Conservation (phyloP, 352 stramenopile genomes). For the Blastocystis sp. region DNA sequence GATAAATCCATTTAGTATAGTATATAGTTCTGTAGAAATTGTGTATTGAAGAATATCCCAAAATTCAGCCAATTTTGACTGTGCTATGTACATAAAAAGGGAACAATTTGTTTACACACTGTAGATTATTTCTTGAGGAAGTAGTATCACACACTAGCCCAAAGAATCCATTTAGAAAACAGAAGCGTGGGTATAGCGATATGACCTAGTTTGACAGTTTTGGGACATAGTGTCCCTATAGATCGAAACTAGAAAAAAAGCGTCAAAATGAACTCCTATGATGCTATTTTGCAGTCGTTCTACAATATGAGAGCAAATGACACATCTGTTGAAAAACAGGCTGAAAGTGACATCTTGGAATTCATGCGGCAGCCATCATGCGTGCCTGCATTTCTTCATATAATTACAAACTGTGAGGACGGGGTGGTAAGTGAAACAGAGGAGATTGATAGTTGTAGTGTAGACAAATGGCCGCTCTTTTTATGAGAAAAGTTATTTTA, state of each 20-base stretch:
- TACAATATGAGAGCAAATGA: constrained; percentile 26
- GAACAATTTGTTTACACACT: neutral
- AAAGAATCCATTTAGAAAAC: too few species aligned
- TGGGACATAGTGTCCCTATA: too few species aligned
- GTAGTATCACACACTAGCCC: too few species aligned
- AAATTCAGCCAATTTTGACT: neutral
- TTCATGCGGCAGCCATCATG: constrained; percentile 5
- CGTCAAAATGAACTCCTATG: neutral
- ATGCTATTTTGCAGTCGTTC: neutral
- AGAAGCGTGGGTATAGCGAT: too few species aligned
- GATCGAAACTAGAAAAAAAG: too few species aligned
- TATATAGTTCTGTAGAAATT: neutral
- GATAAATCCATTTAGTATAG: neutral
- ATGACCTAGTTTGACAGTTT: too few species aligned
- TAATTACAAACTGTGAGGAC: constrained; percentile 12
- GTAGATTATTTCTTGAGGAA: too few species aligned
- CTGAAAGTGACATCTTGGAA: constrained; percentile 10
- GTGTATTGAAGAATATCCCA: neutral
- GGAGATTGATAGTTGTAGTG: neutral
- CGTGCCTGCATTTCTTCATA: constrained; percentile 10
- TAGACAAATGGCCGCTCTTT: constrained; percentile 46
- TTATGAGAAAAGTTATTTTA: constrained; percentile 25
- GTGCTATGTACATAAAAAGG: neutral
- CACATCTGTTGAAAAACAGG: neutral
- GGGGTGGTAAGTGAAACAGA: neutral